These are phyloP conservation scores for Neonectria magnoliae DNA, from an alignment of 2,329 filamentous ascomycete genomes.

Conservation along the genomic window DNA sequence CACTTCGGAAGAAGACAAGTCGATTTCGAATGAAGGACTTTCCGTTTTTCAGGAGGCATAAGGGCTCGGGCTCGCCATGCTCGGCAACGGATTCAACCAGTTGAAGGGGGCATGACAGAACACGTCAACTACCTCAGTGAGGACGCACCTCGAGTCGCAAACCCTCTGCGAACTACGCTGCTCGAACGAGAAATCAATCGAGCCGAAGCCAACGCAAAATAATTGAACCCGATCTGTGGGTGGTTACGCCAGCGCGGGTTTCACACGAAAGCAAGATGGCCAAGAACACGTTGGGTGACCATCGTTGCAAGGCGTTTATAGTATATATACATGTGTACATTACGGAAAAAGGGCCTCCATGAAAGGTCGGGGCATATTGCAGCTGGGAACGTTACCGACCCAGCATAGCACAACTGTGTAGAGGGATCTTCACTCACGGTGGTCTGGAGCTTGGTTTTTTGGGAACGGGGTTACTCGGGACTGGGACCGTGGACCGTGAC, in stretches of 20 bases:
- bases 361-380: constrained; percentile 2
- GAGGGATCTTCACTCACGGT: constrained; percentile 27
- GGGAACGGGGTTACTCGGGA: constrained; percentile 27
- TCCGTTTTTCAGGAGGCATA: constrained; percentile 65
- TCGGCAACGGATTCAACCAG: constrained; percentile 48
- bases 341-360: constrained; percentile 28
- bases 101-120: constrained; percentile 39
- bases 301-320: constrained; percentile 26
- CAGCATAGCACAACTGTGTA: constrained; percentile 9
- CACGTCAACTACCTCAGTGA: constrained; percentile 23
- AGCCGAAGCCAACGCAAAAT: constrained; percentile 3
- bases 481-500: constrained; percentile 32
- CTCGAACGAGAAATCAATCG: neutral
- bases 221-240: constrained; percentile 18
- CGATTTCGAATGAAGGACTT: constrained; percentile 72
- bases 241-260: constrained; percentile 17
- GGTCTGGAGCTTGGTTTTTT: constrained; percentile 27
- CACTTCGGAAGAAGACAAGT: constrained; percentile 70
- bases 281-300: constrained; percentile 21
- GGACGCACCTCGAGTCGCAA: constrained; percentile 5
- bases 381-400: constrained; percentile 5
- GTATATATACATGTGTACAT: constrained; percentile 41
- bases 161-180: neutral
- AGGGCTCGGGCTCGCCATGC: constrained; percentile 49
- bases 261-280: constrained; percentile 10